Evolutionary conservation across 176 grass and related monocot genomes (phyloP).

Genomic region (Areca catechu): DNA sequence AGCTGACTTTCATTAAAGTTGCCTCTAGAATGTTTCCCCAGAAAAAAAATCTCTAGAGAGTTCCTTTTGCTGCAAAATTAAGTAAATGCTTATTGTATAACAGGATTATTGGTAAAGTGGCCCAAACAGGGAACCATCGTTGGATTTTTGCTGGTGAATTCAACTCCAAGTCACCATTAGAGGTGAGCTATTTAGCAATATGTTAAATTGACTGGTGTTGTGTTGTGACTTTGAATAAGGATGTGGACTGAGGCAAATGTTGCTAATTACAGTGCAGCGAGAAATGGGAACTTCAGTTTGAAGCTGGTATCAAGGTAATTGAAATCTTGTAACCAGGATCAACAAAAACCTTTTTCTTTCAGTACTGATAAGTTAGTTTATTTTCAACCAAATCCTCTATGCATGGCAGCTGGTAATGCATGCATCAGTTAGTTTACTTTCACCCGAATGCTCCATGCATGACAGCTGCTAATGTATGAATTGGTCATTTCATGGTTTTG

Average conservation of each 20-base stretch:
- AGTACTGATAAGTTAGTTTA: background rate
- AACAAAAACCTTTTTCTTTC: slow-evolving; percentile 1
- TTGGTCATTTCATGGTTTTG: slow-evolving; percentile 26
- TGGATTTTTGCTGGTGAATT: slow-evolving; percentile 43
- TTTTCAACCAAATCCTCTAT: too few relatives aligned
- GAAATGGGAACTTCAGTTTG: slow-evolving; percentile 56
- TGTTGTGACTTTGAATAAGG: slow-evolving; percentile 7
- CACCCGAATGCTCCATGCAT: too few relatives aligned
- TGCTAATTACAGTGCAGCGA: slow-evolving; percentile 32
- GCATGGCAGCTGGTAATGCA: too few relatives aligned
- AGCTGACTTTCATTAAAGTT: too few relatives aligned
- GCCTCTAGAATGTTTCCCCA: too few relatives aligned
- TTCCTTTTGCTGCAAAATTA: slow-evolving; percentile 3
- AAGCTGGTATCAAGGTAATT: slow-evolving; percentile 57
- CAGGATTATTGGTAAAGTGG: slow-evolving; percentile 60
- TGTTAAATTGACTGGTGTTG: slow-evolving; percentile 7
- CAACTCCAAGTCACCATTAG: slow-evolving; percentile 15
- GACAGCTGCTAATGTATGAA: too few relatives aligned
- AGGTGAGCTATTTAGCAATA: slow-evolving; percentile 27
- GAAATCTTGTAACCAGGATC: background rate
- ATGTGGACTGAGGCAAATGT: slow-evolving; percentile 15
- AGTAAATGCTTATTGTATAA: slow-evolving; percentile 7
- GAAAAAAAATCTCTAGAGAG: background rate
- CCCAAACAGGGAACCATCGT: slow-evolving; percentile 31
- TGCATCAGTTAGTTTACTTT: too few relatives aligned